These are phyloP conservation scores for Corymbia calophylla DNA, from an alignment of 441 rosid genomes.

Conservation along the genomic window DNA sequence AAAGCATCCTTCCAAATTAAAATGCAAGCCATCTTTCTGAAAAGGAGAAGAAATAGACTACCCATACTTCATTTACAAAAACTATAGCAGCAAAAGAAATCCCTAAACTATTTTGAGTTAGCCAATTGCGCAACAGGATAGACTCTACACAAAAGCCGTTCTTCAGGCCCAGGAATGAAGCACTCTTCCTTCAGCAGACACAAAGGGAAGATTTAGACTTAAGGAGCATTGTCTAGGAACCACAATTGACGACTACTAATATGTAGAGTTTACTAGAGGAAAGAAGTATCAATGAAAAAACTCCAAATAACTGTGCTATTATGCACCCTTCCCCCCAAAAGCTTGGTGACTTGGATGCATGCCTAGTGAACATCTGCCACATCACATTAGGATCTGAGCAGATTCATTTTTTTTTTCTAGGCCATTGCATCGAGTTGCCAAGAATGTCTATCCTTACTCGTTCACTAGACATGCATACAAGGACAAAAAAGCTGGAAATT, in stretches of 20 bases:
- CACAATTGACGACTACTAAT: neutral
- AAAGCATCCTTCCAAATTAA: neutral
- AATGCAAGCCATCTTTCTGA: neutral
- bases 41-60: neutral
- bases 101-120: neutral
- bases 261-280: neutral
- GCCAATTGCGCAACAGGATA: neutral
- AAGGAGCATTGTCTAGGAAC: neutral
- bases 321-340: conserved; percentile 83
- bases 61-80: neutral
- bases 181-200: neutral
- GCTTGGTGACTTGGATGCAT: conserved; percentile 90
- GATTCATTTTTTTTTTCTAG: neutral
- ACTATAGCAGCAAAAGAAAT: neutral
- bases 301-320: conserved; percentile 70
- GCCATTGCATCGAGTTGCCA: neutral
- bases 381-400: neutral
- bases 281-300: conserved; percentile 23
- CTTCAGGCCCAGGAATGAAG: neutral
- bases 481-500: neutral
- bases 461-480: neutral
- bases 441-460: neutral
- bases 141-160: neutral
- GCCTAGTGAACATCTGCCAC: conserved; percentile 36
- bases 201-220: neutral